These are phyloP conservation scores for Ascoidea asiatica DNA, from an alignment of 805 yeast species.

Conservation along the genomic window DNA sequence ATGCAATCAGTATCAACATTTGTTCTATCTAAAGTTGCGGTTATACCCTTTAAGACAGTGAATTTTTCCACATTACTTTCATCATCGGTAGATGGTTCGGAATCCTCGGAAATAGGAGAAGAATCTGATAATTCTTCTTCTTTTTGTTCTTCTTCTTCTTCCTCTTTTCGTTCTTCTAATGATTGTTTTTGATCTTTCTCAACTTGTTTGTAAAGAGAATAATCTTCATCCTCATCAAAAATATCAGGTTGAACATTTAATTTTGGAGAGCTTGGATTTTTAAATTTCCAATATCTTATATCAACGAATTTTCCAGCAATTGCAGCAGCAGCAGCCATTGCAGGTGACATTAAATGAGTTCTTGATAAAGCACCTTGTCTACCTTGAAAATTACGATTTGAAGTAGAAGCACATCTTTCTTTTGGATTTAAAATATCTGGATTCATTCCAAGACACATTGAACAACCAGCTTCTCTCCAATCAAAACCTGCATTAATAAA, in stretches of 20 bases:
- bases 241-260: slow-evolving; percentile 25
- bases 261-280: slow-evolving; percentile 45
- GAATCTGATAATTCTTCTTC: slow-evolving; percentile 46
- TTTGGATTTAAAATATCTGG: slow-evolving; percentile 91
- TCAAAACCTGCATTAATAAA: slow-evolving; percentile 89
- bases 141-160: slow-evolving; percentile 22
- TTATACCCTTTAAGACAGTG: slow-evolving; percentile 62
- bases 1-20: slow-evolving; percentile 98
- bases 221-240: slow-evolving; percentile 29
- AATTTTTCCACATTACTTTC: slow-evolving; percentile 53
- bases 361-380: slow-evolving; percentile 96
- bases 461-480: slow-evolving; percentile 99
- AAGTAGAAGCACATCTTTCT: slow-evolving; percentile 97
- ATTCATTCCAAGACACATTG: slow-evolving; percentile 99
- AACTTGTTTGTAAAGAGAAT: slow-evolving; percentile 53
- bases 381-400: slow-evolving; percentile 97
- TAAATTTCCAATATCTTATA: slow-evolving; percentile 67
- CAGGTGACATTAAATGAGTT: slow-evolving; percentile 97
- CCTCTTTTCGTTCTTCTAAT: slow-evolving; percentile 37
- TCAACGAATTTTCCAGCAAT: slow-evolving; percentile 83
- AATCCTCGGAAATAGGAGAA: no score
- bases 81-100: no score
- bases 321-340: slow-evolving; percentile 99
- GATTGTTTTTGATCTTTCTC: slow-evolving; percentile 61
- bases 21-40: slow-evolving; percentile 91